These are phyloP conservation scores for Lasiosphaeriaceae sp. DNA, from an alignment of 495 filamentous ascomycete genomes.

Conservation along the genomic window DNA sequence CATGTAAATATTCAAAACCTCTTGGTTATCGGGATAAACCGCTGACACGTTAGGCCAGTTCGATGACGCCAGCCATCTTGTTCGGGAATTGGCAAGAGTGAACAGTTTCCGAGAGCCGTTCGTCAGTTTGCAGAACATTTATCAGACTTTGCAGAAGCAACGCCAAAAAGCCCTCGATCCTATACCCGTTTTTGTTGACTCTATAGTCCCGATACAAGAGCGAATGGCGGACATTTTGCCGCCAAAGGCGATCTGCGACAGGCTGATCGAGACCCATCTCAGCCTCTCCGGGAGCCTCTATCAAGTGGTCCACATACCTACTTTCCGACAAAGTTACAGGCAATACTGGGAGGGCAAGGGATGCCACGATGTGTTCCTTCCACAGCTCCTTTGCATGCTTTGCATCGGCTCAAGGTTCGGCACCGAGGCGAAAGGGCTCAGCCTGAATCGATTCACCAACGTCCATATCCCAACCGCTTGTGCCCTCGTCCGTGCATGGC, in stretches of 20 bases:
- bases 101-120: conserved; percentile 27
- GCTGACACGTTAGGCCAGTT: conserved; percentile 23
- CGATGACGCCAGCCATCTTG: conserved; percentile 34
- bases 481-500: conserved; percentile 35
- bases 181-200: conserved; percentile 36
- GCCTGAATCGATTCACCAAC: conserved; percentile 26
- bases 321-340: conserved; percentile 45
- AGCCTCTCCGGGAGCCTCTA: conserved; percentile 43
- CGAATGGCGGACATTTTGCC: conserved; percentile 40
- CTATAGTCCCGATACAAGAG: conserved; percentile 37
- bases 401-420: conserved; percentile 32
- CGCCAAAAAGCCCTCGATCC: conserved; percentile 28
- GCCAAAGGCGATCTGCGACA: conserved; percentile 30
- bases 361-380: conserved; percentile 40
- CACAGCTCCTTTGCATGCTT: conserved; percentile 33
- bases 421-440: conserved; percentile 25
- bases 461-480: conserved; percentile 38
- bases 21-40: not conserved
- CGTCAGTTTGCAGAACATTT: conserved; percentile 25
- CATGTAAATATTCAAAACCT: conserved; percentile 22
- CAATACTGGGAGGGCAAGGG: conserved; percentile 33
- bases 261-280: conserved; percentile 40
- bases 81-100: conserved; percentile 26
- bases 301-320: conserved; percentile 45
- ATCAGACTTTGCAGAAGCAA: conserved; percentile 30